phyloP scores from a whole-genome alignment of 495 filamentous ascomycete genomes.

The Parathielavia hyrcaniae region DNA sequence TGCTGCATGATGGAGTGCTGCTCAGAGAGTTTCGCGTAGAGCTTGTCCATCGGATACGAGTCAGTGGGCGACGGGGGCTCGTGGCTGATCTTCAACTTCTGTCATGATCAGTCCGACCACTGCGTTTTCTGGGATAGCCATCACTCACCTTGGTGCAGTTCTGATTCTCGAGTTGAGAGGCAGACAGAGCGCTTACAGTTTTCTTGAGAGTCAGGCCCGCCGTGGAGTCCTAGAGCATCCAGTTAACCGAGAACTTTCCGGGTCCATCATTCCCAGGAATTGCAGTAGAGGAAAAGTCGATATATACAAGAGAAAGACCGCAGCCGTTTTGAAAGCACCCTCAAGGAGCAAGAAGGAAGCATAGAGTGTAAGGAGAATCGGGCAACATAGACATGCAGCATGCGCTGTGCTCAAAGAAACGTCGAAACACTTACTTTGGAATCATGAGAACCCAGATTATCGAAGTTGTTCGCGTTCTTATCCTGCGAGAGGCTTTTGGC shows the following conservation, averaged over 20 bases:
- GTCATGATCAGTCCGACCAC: slow-evolving; percentile 32
- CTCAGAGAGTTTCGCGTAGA: slow-evolving; percentile 62
- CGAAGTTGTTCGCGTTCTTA: slow-evolving; percentile 37
- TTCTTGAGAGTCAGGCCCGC: slow-evolving; percentile 35
- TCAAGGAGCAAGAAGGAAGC: too few relatives aligned
- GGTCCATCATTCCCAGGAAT: too few relatives aligned
- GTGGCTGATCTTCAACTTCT: slow-evolving; percentile 47
- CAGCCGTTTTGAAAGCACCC: not conserved
- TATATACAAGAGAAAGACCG: not conserved
- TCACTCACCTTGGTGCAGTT: slow-evolving; percentile 38
- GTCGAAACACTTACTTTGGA: slow-evolving; percentile 15
- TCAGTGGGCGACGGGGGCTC: slow-evolving; percentile 34
- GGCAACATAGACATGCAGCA: too few relatives aligned
- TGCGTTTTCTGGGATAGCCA: not conserved
- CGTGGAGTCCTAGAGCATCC: slow-evolving; percentile 8
- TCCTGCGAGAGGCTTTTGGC: slow-evolving; percentile 37
- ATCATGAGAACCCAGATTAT: slow-evolving; percentile 14
- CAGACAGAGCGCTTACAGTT: slow-evolving; percentile 38
- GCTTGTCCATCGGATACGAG: slow-evolving; percentile 49
- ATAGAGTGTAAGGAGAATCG: too few relatives aligned
- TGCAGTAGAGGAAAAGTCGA: not conserved
- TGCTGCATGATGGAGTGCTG: slow-evolving; percentile 54
- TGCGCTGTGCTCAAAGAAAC: not conserved
- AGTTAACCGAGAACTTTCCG: not conserved
- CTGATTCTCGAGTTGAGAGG: slow-evolving; percentile 48